Evolutionary conservation across 768 basidiomycete genomes (phyloP).

Genomic region (Suillus americanus): DNA sequence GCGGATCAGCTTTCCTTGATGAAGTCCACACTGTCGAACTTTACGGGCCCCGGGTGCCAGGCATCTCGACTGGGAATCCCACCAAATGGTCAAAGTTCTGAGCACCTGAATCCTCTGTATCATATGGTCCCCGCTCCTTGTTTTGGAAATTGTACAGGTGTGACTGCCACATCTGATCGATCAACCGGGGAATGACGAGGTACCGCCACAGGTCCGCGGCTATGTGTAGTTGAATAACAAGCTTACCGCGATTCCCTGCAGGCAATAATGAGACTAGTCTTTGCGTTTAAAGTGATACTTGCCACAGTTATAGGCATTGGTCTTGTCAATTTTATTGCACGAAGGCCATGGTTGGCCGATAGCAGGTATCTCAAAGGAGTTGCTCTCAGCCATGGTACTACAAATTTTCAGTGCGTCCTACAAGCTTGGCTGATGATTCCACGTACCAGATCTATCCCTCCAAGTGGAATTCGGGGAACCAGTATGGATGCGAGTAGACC

Average conservation of each 20-base stretch:
- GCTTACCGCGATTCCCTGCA: background rate
- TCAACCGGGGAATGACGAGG: background rate
- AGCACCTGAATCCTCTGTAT: constrained; percentile 30
- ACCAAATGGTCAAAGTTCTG: constrained; percentile 70
- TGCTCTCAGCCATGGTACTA: background rate
- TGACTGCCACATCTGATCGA: too few relatives aligned
- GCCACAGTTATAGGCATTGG: background rate
- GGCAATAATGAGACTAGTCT: background rate
- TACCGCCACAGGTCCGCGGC: background rate
- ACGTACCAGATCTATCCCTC: constrained; percentile 8
- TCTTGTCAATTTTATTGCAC: background rate
- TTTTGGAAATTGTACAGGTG: too few relatives aligned
- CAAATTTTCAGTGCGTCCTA: background rate
- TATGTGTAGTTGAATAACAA: background rate
- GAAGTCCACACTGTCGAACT: constrained; percentile 95
- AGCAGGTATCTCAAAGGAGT: background rate
- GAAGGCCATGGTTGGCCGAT: background rate
- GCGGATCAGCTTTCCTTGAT: constrained; percentile 92
- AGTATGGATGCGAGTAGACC: constrained; percentile 24
- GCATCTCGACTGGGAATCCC: constrained; percentile 92
- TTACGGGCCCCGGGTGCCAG: constrained; percentile 95
- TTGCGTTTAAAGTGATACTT: background rate
- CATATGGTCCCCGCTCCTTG: too few relatives aligned
- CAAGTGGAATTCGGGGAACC: constrained; percentile 11
- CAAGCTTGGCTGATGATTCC: background rate